Evolutionary conservation across 2,329 filamentous ascomycete genomes (phyloP).

Genomic region (Gnomoniopsis smithogilvyi): DNA sequence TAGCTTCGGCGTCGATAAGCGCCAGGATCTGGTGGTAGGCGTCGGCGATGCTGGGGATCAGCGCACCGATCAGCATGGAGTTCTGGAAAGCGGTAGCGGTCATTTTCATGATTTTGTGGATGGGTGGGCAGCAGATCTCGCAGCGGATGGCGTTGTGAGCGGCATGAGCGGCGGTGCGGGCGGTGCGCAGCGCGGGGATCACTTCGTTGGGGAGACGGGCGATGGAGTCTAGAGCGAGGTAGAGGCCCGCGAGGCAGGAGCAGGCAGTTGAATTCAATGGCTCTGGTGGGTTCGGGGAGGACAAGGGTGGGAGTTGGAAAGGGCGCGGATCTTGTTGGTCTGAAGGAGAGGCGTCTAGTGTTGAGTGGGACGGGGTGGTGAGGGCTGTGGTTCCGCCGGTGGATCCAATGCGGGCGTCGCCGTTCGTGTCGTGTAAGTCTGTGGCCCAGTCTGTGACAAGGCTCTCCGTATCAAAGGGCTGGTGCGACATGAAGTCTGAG

Average conservation of each 20-base stretch:
- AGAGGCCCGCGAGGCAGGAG: slow-evolving; percentile 47
- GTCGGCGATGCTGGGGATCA: slow-evolving; percentile 56
- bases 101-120: slow-evolving; percentile 21
- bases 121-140: slow-evolving; percentile 41
- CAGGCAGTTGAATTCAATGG: slow-evolving; percentile 28
- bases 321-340: slow-evolving; percentile 12
- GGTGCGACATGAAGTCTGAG: slow-evolving; percentile 20
- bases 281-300: not conserved
- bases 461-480: slow-evolving; percentile 8
- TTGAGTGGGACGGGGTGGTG: slow-evolving; percentile 9
- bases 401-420: not conserved
- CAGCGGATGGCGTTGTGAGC: slow-evolving; percentile 53
- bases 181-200: slow-evolving; percentile 42
- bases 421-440: not conserved
- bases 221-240: slow-evolving; percentile 48
- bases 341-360: slow-evolving; percentile 10
- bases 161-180: slow-evolving; percentile 43
- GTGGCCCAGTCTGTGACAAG: slow-evolving; percentile 1
- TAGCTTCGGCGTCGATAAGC: slow-evolving; percentile 51
- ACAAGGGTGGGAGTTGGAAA: not conserved
- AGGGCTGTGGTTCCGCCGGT: not conserved
- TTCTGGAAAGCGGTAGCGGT: slow-evolving; percentile 54
- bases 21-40: slow-evolving; percentile 53
- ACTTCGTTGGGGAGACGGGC: slow-evolving; percentile 43
- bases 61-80: slow-evolving; percentile 55